phyloP scores from a whole-genome alignment of 164 flowering plant genomes.

The Vitis cinerea region DNA sequence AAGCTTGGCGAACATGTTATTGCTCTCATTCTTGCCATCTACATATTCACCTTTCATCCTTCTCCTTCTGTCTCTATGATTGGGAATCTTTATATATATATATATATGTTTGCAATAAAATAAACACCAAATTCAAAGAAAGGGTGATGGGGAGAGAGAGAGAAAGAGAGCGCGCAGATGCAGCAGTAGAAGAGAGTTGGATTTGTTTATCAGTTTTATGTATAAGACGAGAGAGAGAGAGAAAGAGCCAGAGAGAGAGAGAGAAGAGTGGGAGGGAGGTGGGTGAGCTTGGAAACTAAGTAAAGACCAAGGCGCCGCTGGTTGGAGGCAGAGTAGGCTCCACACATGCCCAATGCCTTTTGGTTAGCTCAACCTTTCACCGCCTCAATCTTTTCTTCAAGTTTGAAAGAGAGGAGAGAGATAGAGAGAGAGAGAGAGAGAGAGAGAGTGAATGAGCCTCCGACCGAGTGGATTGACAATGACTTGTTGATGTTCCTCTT shows the following conservation, averaged over 20 bases:
- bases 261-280: slow-evolving; percentile 11
- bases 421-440: slow-evolving; percentile 4
- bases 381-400: slow-evolving; percentile 19
- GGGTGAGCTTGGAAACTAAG: slow-evolving; percentile 55
- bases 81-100: not conserved
- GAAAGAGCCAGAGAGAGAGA: slow-evolving; percentile 11
- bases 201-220: slow-evolving; percentile 6
- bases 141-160: not conserved
- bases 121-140: slow-evolving; percentile 1
- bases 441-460: slow-evolving; percentile 4
- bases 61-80: not conserved
- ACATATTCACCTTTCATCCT: slow-evolving; percentile 56
- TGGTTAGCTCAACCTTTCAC: slow-evolving; percentile 24
- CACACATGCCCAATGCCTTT: slow-evolving; percentile 2
- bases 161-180: slow-evolving; percentile 9
- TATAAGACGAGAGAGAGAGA: not conserved
- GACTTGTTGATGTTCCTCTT: slow-evolving; percentile 25
- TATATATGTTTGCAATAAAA: not conserved
- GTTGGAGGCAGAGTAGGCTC: slow-evolving; percentile 32
- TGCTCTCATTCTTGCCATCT: slow-evolving; percentile 25
- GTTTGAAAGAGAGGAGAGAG: slow-evolving; percentile 9
- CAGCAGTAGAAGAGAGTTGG: not conserved
- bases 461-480: slow-evolving; percentile 30
- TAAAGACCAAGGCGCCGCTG: slow-evolving; percentile 42
- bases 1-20: slow-evolving; percentile 41